These are phyloP conservation scores for Aspergillus campestris DNA, from an alignment of 495 filamentous ascomycete genomes.

Conservation along the genomic window DNA sequence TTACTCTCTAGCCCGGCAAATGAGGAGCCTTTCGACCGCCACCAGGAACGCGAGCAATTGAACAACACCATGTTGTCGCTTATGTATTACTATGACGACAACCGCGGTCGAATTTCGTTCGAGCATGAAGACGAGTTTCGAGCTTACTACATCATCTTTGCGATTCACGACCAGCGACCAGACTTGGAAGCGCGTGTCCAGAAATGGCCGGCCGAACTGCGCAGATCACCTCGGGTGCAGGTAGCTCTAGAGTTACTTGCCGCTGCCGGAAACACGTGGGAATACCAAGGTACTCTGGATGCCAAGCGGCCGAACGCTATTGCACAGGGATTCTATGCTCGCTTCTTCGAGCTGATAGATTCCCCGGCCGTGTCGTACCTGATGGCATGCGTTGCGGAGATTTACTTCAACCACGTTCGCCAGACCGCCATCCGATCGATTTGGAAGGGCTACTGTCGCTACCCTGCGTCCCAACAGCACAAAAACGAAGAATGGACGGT, in stretches of 20 bases:
- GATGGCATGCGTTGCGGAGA: constrained; percentile 89
- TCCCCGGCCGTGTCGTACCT: constrained; percentile 70
- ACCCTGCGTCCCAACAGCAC: constrained; percentile 51
- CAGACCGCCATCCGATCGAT: constrained; percentile 67
- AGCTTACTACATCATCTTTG: constrained; percentile 81
- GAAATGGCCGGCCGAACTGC: constrained; percentile 54
- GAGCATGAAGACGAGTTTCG: constrained; percentile 84
- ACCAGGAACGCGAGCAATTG: constrained; percentile 90
- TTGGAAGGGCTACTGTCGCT: constrained; percentile 45
- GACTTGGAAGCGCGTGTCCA: constrained; percentile 68
- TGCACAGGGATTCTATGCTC: constrained; percentile 54
- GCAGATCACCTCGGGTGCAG: constrained; percentile 49
- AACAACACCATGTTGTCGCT: constrained; percentile 80
- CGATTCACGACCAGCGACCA: constrained; percentile 60
- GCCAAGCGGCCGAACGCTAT: constrained; percentile 45
- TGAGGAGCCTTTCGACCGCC: constrained; percentile 68
- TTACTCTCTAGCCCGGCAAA: constrained; percentile 59
- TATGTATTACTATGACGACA: constrained; percentile 81
- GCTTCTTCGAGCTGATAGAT: constrained; percentile 69
- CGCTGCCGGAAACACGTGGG: constrained; percentile 55
- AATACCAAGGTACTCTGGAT: constrained; percentile 55
- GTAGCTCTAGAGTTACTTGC: constrained; percentile 62
- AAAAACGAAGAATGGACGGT: constrained; percentile 71
- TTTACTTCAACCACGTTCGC: constrained; percentile 77
- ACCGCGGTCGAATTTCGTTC: constrained; percentile 42